These are phyloP conservation scores for Rhytidhysteron rufulum DNA, from an alignment of 2,329 filamentous ascomycete genomes.

Conservation along the genomic window DNA sequence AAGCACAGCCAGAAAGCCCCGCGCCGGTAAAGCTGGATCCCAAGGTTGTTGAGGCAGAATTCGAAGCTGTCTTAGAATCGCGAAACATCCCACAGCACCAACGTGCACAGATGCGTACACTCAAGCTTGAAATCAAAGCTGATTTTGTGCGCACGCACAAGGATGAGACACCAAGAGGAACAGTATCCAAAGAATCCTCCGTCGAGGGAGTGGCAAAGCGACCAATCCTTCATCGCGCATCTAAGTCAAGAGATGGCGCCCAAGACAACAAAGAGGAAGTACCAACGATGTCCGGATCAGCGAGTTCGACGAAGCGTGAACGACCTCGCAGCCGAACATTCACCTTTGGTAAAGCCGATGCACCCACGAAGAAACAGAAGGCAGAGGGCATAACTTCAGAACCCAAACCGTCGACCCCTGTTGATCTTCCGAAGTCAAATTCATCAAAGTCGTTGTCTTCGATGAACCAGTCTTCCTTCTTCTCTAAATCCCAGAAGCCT, in stretches of 20 bases:
- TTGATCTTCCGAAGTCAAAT: slow-evolving; percentile 61
- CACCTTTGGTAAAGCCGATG: slow-evolving; percentile 69
- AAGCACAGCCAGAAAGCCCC: slow-evolving; percentile 25
- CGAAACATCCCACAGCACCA: slow-evolving; percentile 93
- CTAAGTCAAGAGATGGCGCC: slow-evolving; percentile 28
- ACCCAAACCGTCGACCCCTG: slow-evolving; percentile 68
- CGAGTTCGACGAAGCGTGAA: slow-evolving; percentile 39
- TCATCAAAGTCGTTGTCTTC: slow-evolving; percentile 56
- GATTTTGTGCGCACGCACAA: slow-evolving; percentile 92
- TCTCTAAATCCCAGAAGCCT: slow-evolving; percentile 69
- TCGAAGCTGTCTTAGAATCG: slow-evolving; percentile 68
- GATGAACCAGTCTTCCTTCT: slow-evolving; percentile 53
- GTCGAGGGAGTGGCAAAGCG: slow-evolving; percentile 17
- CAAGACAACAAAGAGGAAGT: slow-evolving; percentile 15
- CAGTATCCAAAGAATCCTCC: slow-evolving; percentile 39
- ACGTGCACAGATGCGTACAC: slow-evolving; percentile 87
- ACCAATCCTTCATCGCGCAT: slow-evolving; percentile 41
- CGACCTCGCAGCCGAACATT: slow-evolving; percentile 71
- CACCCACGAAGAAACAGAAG: slow-evolving; percentile 72
- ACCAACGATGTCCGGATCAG: slow-evolving; percentile 10
- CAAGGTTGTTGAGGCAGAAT: slow-evolving; percentile 58
- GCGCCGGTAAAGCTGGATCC: slow-evolving; percentile 43
- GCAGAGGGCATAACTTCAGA: slow-evolving; percentile 60
- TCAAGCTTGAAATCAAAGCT: slow-evolving; percentile 87
- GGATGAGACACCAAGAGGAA: slow-evolving; percentile 52